Evolutionary conservation across 768 basidiomycete species (phyloP), one percentile per base, ranked within the genome.

Genomic region (Fomitopsis serialis): DNA sequence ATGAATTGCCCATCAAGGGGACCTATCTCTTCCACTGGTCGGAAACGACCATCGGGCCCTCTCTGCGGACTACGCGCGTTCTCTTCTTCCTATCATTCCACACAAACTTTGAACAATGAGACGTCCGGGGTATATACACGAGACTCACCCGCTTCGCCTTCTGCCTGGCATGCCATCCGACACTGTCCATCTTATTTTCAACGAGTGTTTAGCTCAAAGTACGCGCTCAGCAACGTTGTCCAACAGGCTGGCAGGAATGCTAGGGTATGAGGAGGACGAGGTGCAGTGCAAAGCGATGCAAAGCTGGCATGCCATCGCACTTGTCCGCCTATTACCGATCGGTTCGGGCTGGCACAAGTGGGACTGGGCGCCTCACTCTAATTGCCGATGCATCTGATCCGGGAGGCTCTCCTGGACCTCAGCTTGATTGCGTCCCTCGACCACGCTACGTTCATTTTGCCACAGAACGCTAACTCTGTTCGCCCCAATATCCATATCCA

Each of bases 141-240:
- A 53, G 44, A 58, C 72, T 54, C 58, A 78, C 84, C 70, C 77
- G 78, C 48, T 77, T 71, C 2, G 84, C 90, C 56, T 78, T 77
- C 49, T 81, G 77, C 15, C 75, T 74, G 34, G 88, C 87, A 60
- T 78, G 79, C 89, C 89, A 92, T 53, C 90, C 91, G 50, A 82
- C 71, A 54, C 78, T 82, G 65, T 91, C 90, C 88, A 92, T 90
- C 42, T 17, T 40, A 40, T 40, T 5, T 40, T 40, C 29, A 32
- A 15, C 37, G 19, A 17, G 37, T 40, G 15, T 17, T 15, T 17
- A 5, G 15, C 19, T 19, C 6, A 15, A 40, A 8, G 6, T 40
- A 40, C 15, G 15, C 7, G 37, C 15, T 32, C 11, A 32, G 29
- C 11, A 32, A 32, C 11, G 29, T 32, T 32, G 6, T 32, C 29